Conservation (phyloP, 768 basidiomycete genomes). For the Boletellus ananiceps region DNA sequence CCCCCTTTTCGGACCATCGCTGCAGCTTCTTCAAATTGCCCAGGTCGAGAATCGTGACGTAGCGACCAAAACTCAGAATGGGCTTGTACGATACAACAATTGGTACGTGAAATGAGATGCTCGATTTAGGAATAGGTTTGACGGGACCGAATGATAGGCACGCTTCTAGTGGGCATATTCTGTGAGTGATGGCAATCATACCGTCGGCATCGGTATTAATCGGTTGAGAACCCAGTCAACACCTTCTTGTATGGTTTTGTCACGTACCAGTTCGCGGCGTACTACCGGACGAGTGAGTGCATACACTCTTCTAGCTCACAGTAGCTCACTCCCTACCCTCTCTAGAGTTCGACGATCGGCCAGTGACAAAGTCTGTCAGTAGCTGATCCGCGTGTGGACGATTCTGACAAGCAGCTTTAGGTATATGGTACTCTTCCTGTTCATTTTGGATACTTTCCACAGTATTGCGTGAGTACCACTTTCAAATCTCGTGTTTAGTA, state of each 20-base stretch:
- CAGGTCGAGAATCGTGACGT: no score
- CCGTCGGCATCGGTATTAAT: not conserved
- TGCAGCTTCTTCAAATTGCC: no score
- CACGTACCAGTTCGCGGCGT: slow-evolving; percentile 38
- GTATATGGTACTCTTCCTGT: slow-evolving; percentile 13
- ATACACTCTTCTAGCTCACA: not conserved
- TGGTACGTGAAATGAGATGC: not conserved
- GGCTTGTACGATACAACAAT: not conserved
- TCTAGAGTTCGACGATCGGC: slow-evolving; percentile 14
- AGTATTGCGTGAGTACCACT: slow-evolving; percentile 8
- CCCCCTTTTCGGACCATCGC: no score
- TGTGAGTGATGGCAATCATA: slow-evolving; percentile 3
- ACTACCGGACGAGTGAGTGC: slow-evolving; percentile 23
- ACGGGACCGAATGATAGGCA: slow-evolving; percentile 2
- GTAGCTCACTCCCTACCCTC: not conserved
- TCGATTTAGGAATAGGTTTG: not conserved
- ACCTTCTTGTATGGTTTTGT: slow-evolving; percentile 38
- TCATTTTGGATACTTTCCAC: slow-evolving; percentile 13
- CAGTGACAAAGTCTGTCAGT: slow-evolving; percentile 1
- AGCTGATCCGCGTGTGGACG: not conserved
- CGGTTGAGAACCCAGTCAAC: slow-evolving; percentile 5
- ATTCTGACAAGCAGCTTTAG: not conserved
- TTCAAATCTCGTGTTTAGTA: not conserved
- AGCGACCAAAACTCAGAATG: not conserved
- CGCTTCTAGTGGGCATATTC: slow-evolving; percentile 12